Evolutionary conservation across 305 asterid species (phyloP).

Genomic region (Nicotiana rustica): DNA sequence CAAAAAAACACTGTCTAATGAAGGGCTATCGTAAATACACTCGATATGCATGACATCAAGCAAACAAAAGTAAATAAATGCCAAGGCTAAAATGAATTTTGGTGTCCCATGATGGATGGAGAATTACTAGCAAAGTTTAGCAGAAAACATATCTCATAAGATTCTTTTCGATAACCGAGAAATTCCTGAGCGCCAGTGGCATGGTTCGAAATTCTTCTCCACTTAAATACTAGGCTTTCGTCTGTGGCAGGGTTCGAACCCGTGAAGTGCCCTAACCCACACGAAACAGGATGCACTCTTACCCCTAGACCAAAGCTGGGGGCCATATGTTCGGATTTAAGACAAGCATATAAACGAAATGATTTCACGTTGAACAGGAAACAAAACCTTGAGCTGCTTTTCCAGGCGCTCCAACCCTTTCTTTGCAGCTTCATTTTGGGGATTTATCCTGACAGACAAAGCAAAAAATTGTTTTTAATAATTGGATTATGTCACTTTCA

Average conservation of each 20-base stretch:
- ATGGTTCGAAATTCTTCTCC: too few species aligned
- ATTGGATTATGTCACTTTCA: not conserved
- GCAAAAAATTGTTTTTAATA: not conserved
- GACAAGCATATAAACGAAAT: constrained; percentile 22
- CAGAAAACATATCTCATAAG: not conserved
- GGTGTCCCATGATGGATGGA: not conserved
- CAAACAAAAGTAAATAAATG: not conserved
- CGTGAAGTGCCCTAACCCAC: too few species aligned
- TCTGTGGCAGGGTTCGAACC: too few species aligned
- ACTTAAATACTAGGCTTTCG: too few species aligned
- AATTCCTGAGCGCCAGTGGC: too few species aligned
- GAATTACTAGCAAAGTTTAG: constrained; percentile 19
- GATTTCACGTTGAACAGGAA: constrained; percentile 25
- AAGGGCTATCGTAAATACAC: not conserved
- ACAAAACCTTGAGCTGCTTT: constrained; percentile 90
- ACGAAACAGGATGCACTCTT: too few species aligned
- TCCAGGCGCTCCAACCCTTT: constrained; percentile 95
- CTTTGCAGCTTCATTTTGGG: constrained; percentile 86
- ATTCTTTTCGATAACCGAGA: too few species aligned
- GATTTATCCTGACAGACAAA: constrained; percentile 74
- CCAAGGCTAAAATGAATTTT: not conserved
- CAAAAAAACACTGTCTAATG: constrained; percentile 18
- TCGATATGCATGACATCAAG: not conserved
- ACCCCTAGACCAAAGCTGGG: too few species aligned
- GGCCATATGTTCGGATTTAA: constrained; percentile 5